Evolutionary conservation across 768 basidiomycete species (phyloP).

Genomic region (Boletus patriciae): DNA sequence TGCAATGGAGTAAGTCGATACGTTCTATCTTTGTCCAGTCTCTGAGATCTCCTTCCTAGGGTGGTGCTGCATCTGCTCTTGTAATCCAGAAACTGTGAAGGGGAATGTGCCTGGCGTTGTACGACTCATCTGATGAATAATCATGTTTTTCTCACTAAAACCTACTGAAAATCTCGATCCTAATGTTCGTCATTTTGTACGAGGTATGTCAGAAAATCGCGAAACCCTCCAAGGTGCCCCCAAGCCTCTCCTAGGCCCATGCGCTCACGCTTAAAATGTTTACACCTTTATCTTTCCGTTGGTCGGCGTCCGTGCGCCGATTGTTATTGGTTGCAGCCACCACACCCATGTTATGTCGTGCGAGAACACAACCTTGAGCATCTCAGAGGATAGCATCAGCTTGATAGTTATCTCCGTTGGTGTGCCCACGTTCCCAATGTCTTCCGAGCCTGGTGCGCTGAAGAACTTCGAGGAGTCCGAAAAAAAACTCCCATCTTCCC

Average conservation of each 20-base stretch:
- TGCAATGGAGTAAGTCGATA: conserved; percentile 85
- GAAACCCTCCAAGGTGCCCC: background rate
- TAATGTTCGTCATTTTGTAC: conserved; percentile 2
- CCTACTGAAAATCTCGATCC: background rate
- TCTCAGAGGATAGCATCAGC: conserved; percentile 8
- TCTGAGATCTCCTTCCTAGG: conserved; percentile 46
- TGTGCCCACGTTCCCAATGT: conserved; percentile 16
- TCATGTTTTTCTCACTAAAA: conserved; percentile 10
- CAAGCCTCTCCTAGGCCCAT: background rate
- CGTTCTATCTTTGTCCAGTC: conserved; percentile 1
- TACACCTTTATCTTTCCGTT: conserved; percentile 18
- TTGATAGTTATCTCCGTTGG: background rate
- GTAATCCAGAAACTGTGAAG: conserved; percentile 82
- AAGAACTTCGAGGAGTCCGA: too few relatives aligned
- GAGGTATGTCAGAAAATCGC: conserved; percentile 17
- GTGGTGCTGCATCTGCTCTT: conserved; percentile 90
- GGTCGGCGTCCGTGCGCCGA: background rate
- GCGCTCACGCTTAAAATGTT: conserved; percentile 11
- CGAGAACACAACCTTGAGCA: conserved; percentile 9
- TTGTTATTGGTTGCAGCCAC: conserved; percentile 12
- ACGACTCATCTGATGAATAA: conserved; percentile 20
- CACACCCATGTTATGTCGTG: background rate
- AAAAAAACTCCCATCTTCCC: too few relatives aligned
- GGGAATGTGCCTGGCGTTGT: conserved; percentile 14
- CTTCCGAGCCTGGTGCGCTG: conserved; percentile 32